A percentile compares a stretch with the other conserved stretches of the same genome.
These are phyloP conservation scores for Xylaria sp. DNA, from an alignment of 2,329 filamentous ascomycete species.

Conservation along the genomic window DNA sequence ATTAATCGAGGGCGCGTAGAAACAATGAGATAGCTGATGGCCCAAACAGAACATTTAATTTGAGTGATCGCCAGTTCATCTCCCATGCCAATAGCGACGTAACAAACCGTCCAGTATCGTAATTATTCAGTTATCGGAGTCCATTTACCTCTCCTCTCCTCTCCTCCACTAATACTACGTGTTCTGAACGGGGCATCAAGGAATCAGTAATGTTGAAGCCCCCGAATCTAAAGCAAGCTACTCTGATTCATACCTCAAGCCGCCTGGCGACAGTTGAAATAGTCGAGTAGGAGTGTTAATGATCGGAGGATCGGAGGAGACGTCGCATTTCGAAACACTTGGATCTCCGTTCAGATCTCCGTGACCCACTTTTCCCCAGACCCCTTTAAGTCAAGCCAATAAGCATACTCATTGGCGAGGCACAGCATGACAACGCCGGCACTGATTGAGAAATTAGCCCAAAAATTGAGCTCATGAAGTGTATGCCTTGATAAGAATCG, in stretches of 20 bases:
- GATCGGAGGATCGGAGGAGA: conserved; percentile 7
- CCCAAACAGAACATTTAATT: not conserved
- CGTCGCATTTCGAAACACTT: conserved; percentile 29
- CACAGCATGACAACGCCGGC: not conserved
- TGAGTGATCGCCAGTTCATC: not conserved
- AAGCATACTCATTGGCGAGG: not conserved
- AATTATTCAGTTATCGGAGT: not conserved
- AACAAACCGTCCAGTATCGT: not conserved
- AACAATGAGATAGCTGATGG: not conserved
- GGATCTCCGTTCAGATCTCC: conserved; percentile 20
- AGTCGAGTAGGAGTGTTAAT: not conserved
- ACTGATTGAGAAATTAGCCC: not conserved
- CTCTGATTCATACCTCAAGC: not conserved
- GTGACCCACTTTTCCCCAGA: conserved; percentile 15
- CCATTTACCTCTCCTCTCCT: too few relatives aligned
- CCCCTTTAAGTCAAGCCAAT: not conserved
- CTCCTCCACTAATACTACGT: not conserved
- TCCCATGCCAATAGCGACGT: not conserved
- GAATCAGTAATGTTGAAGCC: not conserved
- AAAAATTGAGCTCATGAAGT: not conserved
- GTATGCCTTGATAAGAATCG: not conserved
- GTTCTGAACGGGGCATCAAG: not conserved
- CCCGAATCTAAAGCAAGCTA: not conserved
- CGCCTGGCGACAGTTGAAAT: not conserved
- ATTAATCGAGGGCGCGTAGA: conserved; percentile 6